Evolutionary conservation across 73 alveolate species (phyloP), one percentile per base, ranked within the genome.

Genomic region (Breviolum minutum): DNA sequence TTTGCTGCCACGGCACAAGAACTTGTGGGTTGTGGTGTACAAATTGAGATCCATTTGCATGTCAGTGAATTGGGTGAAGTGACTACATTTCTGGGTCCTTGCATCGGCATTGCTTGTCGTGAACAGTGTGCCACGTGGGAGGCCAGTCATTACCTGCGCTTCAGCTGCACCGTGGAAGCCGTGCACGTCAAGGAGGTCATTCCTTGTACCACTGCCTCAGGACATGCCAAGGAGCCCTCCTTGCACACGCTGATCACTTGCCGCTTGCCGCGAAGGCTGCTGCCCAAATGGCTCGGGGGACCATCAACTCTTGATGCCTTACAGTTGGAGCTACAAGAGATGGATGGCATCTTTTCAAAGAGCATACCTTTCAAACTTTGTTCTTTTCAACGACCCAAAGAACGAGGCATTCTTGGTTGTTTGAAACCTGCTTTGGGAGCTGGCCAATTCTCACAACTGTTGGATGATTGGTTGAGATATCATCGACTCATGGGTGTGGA

Each of bases 101-200:
- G 92, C 20, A 73, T 26, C 26, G 92, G 92, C 32, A 54, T 83
- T 48, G 76, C 92, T 24, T 83, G 92, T n/a, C 92, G 92, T 16
- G 92, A 83, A 48, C 92, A 83, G 48, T 83, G 92, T 83, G 74
- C 74, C 29, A 83, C 68, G 17, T 83, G 92, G 92, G 92, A 83
- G 74, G 92, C 92, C 26, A 26, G 63, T 73, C n/a, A 83, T 73
- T 83, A 83, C 74, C 92, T 83, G 11, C 92, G 92, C 60, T 83
- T 83, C 71, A 62, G 92, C 48, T 76, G 85, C 19, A 62, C 26
- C 10, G 85, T 27, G 13, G 92, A 24, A 9, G 71, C 74, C 32
- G n/a, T n/a, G n/a, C n/a, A n/a, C n/a, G n/a, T n/a, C n/a, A n/a
- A n/a, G n/a, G n/a, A 16, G 48, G 48, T 8, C 54, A 12, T 40